Conservation (phyloP, 805 yeast genomes). For the Saccharomyces eubayanus region DNA sequence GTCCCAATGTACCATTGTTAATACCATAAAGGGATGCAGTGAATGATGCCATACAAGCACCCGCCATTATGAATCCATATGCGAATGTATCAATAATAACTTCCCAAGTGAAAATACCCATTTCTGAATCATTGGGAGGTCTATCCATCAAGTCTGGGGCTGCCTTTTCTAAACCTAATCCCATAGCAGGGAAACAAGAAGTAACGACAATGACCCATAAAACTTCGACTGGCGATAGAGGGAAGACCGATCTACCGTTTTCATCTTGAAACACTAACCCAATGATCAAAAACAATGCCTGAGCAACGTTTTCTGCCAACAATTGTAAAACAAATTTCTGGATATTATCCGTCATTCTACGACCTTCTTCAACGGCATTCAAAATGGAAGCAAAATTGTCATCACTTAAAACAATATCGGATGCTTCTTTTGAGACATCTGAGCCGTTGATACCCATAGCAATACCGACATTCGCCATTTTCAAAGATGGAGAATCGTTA, state of each 20-base stretch:
- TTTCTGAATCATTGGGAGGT: constrained; percentile 85
- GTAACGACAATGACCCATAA: constrained; percentile 93
- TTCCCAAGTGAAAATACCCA: constrained; percentile 66
- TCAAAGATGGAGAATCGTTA: constrained; percentile 93
- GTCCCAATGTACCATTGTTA: constrained; percentile 60
- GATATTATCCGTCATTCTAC: constrained; percentile 90
- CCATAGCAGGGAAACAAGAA: constrained; percentile 99
- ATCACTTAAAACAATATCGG: constrained; percentile 94
- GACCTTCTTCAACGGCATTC: constrained; percentile 92
- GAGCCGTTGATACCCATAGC: constrained; percentile 93
- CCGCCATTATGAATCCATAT: constrained; percentile 71
- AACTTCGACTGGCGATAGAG: constrained; percentile 95
- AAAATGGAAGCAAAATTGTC: constrained; percentile 92
- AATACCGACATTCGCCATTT: constrained; percentile 92
- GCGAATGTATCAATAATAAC: constrained; percentile 61
- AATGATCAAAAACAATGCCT: constrained; percentile 75
- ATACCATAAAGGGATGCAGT: constrained; percentile 57
- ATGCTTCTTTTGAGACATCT: constrained; percentile 96
- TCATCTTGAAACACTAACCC: constrained; percentile 72
- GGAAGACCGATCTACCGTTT: constrained; percentile 67
- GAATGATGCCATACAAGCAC: constrained; percentile 58
- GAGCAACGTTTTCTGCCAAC: constrained; percentile 91
- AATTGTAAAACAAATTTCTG: constrained; percentile 91
- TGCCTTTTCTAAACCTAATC: constrained; percentile 93
- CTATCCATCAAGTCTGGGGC: constrained; percentile 90